phyloP scores from a whole-genome alignment of 208 protist species.

The Entamoeba invadens region DNA sequence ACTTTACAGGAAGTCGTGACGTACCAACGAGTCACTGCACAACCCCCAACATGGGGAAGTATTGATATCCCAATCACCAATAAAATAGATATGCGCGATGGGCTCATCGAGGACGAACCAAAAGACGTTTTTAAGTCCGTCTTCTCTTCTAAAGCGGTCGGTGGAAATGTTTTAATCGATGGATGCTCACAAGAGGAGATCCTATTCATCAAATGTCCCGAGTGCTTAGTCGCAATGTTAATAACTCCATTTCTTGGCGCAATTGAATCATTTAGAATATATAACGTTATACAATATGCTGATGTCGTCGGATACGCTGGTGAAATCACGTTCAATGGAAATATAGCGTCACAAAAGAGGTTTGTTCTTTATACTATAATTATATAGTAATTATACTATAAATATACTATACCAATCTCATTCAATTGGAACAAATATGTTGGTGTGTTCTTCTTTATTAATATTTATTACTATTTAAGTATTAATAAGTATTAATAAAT shows the following conservation, averaged over 20 bases:
- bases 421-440: no score
- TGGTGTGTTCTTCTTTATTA: no score
- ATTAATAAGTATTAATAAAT: no score
- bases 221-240: background rate
- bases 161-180: background rate
- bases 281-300: background rate
- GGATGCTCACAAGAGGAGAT: background rate
- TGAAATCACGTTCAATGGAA: background rate
- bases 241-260: background rate
- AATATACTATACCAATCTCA: no score
- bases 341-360: background rate
- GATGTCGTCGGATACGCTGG: background rate
- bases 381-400: background rate
- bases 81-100: background rate
- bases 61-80: background rate
- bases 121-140: background rate
- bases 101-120: background rate
- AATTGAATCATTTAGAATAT: background rate
- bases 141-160: background rate
- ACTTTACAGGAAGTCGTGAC: background rate
- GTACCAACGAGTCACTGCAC: background rate
- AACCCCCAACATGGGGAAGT: background rate
- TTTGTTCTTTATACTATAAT: background rate
- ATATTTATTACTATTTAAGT: no score
- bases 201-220: background rate